phyloP scores from a whole-genome alignment of 1,284 basidiomycete species.

The Papiliotrema nemorosa region DNA sequence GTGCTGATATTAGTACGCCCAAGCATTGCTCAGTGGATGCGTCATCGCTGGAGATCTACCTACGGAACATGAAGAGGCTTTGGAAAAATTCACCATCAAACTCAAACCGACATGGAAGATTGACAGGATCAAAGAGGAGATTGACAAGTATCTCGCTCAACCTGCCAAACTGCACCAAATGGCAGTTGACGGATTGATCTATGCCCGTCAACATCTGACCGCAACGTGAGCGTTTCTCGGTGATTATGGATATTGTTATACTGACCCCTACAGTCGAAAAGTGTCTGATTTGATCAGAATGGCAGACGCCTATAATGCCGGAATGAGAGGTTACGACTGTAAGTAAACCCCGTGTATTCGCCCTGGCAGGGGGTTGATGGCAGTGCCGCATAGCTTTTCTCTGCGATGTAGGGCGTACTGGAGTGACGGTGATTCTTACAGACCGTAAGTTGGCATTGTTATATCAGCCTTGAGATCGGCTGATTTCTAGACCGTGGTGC shows the following conservation, averaged over 20 bases:
- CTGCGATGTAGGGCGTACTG: conserved; percentile 43
- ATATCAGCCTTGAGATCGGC: not conserved
- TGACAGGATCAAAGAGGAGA: conserved; percentile 34
- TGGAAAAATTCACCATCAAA: conserved; percentile 36
- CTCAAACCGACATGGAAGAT: conserved; percentile 41
- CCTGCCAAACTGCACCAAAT: conserved; percentile 40
- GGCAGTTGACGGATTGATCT: conserved; percentile 42
- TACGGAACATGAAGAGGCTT: conserved; percentile 44
- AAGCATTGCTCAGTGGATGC: conserved; percentile 46
- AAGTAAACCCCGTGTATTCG: conserved; percentile 9
- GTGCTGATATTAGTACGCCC: conserved; percentile 33
- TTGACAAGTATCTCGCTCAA: conserved; percentile 30
- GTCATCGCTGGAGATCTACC: conserved; percentile 47
- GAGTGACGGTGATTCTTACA: conserved; percentile 22
- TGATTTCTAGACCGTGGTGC: conserved; percentile 4
- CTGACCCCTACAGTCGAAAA: conserved; percentile 40
- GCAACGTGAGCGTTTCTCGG: conserved; percentile 29
- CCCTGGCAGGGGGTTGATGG: not conserved
- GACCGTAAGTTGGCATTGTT: conserved; percentile 23
- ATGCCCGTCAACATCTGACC: conserved; percentile 41
- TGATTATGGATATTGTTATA: no score
- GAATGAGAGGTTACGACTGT: conserved; percentile 43
- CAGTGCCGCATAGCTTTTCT: conserved; percentile 41
- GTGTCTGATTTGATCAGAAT: conserved; percentile 37
- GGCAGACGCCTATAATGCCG: conserved; percentile 35